Base-by-base conservation (phyloP, 1,284 basidiomycete species). In the Acaromyces ingoldii region DNA sequence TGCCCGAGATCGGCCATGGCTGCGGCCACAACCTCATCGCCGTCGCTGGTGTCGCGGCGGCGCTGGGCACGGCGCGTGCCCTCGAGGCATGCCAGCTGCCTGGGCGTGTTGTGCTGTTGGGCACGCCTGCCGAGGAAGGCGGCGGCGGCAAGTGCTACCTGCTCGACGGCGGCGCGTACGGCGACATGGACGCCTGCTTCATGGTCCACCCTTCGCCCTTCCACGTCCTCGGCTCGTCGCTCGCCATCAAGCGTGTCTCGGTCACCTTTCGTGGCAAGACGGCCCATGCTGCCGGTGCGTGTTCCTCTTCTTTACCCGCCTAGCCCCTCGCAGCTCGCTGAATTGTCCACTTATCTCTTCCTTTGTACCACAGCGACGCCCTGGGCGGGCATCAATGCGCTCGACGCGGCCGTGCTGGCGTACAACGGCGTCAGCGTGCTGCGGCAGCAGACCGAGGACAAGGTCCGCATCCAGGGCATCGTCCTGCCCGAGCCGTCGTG, bases 21-120 rank as follows among this genome's bases (percentile, higher is more conserved):
- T 91, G 89, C 65, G 88, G 88, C 0, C 62, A 91, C 71, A 90
- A 90, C 73, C 79, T 91, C 51, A 91, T 91, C 55, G 88, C 88
- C 28, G 83, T 87, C 53, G 81, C 83, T 46, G 89, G 89, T 22
- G 82, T 89, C 21, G 89, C 85, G 10, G 82, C 87, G 13, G 84
- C 88, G 6, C 75, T 89, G 46, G 85, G 84, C 4, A 78, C 87
- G 48, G 86, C 85, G 65, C 79, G 81, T 26, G 85, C 85, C 6
- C 75, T 91, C 65, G 54, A 58, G 3, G 78, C 82, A 52, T 82
- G 85, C 63, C 75, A 84, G 62, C 79, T 88, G 33, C 67, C 84
- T 1, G 90, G 88, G 1, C 86, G 80, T 49, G 79, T 92, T 13
- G 78, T 90, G 39, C 80, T 92, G 26, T 79, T 92, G 4, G 89